Conservation (phyloP, 78 protist species). For the Polysphondylium violaceum region DNA sequence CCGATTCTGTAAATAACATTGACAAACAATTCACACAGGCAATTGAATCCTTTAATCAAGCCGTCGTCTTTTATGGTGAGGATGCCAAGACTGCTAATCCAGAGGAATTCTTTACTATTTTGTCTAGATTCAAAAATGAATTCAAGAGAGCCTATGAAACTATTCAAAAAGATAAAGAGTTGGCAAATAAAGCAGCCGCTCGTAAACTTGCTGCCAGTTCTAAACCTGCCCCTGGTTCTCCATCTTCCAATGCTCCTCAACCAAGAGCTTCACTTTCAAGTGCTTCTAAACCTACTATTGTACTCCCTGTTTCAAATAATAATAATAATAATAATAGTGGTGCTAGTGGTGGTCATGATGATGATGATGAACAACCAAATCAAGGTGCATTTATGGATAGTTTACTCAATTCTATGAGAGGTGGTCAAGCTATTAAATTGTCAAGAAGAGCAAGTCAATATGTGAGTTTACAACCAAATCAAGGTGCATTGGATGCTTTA, state of each 20-base stretch:
- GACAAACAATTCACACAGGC: slow-evolving; percentile 41
- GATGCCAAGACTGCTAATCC: slow-evolving; percentile 60
- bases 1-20: background rate
- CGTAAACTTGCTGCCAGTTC: background rate
- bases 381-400: slow-evolving; percentile 53
- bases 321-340: background rate
- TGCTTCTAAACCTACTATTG: background rate
- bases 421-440: slow-evolving; percentile 63
- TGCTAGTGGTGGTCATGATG: background rate
- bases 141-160: slow-evolving; percentile 32
- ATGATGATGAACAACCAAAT: slow-evolving; percentile 32
- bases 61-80: slow-evolving; percentile 31
- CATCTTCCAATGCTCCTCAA: background rate
- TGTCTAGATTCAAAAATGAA: slow-evolving; percentile 40
- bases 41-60: slow-evolving; percentile 21
- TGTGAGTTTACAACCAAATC: background rate
- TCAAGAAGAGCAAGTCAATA: slow-evolving; percentile 44
- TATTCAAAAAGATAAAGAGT: slow-evolving; percentile 29
- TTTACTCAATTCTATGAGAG: slow-evolving; percentile 44
- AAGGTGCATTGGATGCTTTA: slow-evolving; percentile 24
- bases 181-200: slow-evolving; percentile 41
- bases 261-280: slow-evolving; percentile 7
- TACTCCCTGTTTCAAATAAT: background rate
- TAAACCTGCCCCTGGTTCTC: background rate
- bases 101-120: slow-evolving; percentile 56